These are phyloP conservation scores for Chlorophyllum brunneum DNA, from an alignment of 768 basidiomycete species.

Conservation along the genomic window DNA sequence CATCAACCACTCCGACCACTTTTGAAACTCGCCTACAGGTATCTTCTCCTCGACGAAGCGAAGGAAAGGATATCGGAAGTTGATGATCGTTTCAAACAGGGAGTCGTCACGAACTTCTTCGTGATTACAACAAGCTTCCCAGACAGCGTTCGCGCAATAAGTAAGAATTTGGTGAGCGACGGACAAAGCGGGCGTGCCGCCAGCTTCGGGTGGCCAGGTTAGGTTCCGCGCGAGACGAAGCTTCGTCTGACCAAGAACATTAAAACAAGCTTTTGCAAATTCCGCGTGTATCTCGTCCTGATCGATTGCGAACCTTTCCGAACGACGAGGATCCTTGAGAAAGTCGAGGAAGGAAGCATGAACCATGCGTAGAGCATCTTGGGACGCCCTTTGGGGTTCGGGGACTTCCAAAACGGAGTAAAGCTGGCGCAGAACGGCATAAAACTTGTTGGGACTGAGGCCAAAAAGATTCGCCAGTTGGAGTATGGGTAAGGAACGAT, in stretches of 20 bases:
- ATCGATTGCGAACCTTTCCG: background rate
- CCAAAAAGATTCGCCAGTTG: constrained; percentile 3
- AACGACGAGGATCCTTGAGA: background rate
- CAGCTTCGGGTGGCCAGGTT: background rate
- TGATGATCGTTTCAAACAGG: background rate
- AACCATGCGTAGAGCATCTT: background rate
- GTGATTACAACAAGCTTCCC: background rate
- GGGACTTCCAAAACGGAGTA: constrained; percentile 3
- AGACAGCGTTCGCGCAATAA: background rate
- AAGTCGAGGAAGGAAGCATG: constrained; percentile 4
- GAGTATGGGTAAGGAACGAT: background rate
- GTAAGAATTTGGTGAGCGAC: background rate
- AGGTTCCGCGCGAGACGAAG: background rate
- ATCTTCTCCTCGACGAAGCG: background rate
- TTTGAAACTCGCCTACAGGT: background rate
- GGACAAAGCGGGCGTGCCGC: background rate
- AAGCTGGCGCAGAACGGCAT: background rate
- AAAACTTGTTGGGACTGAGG: background rate
- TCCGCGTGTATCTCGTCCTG: background rate
- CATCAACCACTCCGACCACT: background rate
- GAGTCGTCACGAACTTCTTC: background rate
- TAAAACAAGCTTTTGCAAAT: constrained; percentile 1
- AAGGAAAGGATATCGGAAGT: background rate
- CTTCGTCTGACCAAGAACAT: background rate
- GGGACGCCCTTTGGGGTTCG: background rate